These are phyloP conservation scores for Pseudocercospora crystallina DNA, from an alignment of 2,329 filamentous ascomycete genomes.

Conservation along the genomic window DNA sequence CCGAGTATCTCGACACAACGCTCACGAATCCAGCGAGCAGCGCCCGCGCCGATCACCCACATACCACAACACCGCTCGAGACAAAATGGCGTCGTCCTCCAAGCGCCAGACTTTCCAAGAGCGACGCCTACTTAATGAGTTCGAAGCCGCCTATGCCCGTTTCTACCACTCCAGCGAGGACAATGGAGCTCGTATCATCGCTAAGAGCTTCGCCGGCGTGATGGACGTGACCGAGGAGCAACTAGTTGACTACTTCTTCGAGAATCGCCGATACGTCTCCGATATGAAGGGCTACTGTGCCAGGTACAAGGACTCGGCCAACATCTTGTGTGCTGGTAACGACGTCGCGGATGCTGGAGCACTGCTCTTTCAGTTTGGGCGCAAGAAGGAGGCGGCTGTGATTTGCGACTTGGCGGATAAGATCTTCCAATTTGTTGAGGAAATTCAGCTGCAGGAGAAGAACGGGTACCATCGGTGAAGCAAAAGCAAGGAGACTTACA, in stretches of 20 bases:
- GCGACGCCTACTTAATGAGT: conserved; percentile 6
- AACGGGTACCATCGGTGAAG: background rate
- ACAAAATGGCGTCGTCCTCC: conserved; percentile 18
- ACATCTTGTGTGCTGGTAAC: conserved; percentile 7
- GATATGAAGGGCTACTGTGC: conserved; percentile 2
- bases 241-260: background rate
- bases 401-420: conserved; percentile 18
- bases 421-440: conserved; percentile 8
- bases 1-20: too few species aligned
- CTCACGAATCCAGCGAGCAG: too few species aligned
- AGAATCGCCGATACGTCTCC: conserved; percentile 3
- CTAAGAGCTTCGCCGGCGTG: conserved; percentile 2
- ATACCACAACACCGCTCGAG: too few species aligned
- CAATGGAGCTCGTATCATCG: background rate
- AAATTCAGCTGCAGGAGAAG: conserved; percentile 10
- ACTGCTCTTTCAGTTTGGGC: conserved; percentile 16
- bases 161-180: conserved; percentile 2
- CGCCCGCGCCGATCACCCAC: too few species aligned
- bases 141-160: conserved; percentile 11
- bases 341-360: conserved; percentile 12
- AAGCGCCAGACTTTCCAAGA: conserved; percentile 14
- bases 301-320: conserved; percentile 3
- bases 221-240: conserved; percentile 3
- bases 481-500: too few species aligned
- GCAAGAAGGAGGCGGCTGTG: conserved; percentile 14